Evolutionary conservation across 352 stramenopile genomes (phyloP), one percentile per base, ranked within the genome.

Genomic region (Phytophthora melonis): DNA sequence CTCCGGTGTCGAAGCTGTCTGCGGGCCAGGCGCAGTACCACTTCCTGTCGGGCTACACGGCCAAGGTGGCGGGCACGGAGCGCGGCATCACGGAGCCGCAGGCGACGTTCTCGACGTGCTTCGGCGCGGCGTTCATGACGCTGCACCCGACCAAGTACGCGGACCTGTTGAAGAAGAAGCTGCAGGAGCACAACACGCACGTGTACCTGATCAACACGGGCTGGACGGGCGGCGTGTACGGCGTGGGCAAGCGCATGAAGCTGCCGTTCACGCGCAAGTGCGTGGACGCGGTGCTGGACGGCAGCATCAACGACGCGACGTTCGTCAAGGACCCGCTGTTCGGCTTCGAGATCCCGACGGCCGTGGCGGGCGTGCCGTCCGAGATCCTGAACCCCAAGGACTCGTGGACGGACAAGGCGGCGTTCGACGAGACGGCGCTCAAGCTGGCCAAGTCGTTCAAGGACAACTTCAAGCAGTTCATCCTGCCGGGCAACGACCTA

Each of bases 61-160:
- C 97, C 68, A 99, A 99, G 85, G 97, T 99, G 68, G 98, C 97
- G 36, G 97, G 98, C 72, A 99, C 97, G 23, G 98, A 99, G 82
- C 91, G 97, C 60, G 98, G 97, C 60, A 90, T 99, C 63, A 99
- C 88, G 43, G 97, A 99, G 79, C 98, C 97, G 11, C 87, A 86
- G 65, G 90, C 97, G 32, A 99, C 95, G 66, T 99, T 99, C 86
- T 97, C 83, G 59, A 92, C 97, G 43, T 99, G 98, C 84, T 99
- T 99, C 81, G 98, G 98, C 64, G 97, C 96, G 49, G 97, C 97
- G 19, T 99, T 99, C 86, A 85, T 99, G 82, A 97, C 97, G 57
- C 82, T 99, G 54, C 97, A 99, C 84, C 97, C 98, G 54, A 99
- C 97, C 65, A 87, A 93, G 62, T 99, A 99, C 81, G 98, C 97